Conservation (phyloP, 1,284 basidiomycete species). For the Bjerkandera adusta region DNA sequence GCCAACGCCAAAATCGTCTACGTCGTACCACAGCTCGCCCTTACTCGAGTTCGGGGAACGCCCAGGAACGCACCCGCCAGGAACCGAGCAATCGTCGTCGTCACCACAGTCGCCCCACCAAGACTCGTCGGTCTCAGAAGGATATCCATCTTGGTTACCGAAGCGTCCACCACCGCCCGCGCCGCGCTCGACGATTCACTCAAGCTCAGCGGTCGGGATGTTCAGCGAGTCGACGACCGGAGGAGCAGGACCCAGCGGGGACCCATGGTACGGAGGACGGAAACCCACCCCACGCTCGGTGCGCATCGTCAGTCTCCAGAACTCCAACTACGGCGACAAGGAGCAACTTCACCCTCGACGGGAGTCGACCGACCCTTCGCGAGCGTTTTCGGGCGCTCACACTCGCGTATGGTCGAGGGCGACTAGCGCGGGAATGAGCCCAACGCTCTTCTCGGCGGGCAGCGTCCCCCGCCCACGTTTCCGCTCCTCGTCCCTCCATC, state of each 20-base stretch:
- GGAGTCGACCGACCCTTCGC: slow-evolving; percentile 54
- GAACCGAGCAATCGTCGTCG: slow-evolving; percentile 25
- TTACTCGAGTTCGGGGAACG: slow-evolving; percentile 20
- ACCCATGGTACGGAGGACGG: slow-evolving; percentile 50
- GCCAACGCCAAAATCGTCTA: slow-evolving; percentile 26
- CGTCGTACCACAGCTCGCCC: slow-evolving; percentile 24
- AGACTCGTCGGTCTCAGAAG: slow-evolving; percentile 47
- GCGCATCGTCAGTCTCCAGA: slow-evolving; percentile 68
- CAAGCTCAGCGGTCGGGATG: slow-evolving; percentile 43
- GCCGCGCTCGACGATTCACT: slow-evolving; percentile 68
- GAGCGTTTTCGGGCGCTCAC: slow-evolving; percentile 34
- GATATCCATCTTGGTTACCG: slow-evolving; percentile 80
- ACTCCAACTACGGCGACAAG: slow-evolving; percentile 38
- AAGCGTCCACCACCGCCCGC: slow-evolving; percentile 72
- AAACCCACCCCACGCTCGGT: slow-evolving; percentile 76
- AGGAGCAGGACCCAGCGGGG: slow-evolving; percentile 36
- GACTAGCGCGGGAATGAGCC: slow-evolving; percentile 46
- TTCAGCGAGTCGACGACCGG: slow-evolving; percentile 28
- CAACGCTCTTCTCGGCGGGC: slow-evolving; percentile 42
- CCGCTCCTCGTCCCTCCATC: slow-evolving; percentile 56
- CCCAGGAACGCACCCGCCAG: slow-evolving; percentile 18
- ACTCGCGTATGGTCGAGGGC: slow-evolving; percentile 60
- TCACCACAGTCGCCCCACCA: slow-evolving; percentile 28
- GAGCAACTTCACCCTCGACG: slow-evolving; percentile 32
- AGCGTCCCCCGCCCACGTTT: slow-evolving; percentile 57